Evolutionary conservation across 2,329 filamentous ascomycete species (phyloP), one percentile per base, ranked within the genome.

Genomic region (Ciborinia camelliae): DNA sequence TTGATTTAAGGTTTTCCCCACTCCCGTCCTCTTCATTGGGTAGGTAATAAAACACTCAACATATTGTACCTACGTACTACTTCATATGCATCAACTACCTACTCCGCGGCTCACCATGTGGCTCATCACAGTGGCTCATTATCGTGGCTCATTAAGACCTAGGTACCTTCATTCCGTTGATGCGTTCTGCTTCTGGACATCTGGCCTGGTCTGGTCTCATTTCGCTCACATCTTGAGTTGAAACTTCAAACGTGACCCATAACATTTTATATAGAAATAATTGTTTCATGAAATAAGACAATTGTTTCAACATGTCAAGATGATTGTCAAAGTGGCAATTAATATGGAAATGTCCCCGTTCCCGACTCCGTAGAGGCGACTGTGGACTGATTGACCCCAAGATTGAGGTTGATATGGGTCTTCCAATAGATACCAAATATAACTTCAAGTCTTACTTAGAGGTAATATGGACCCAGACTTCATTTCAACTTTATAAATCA

Each of bases 1-100:
- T 54, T 54, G 51, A 54, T 54, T 26, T 54, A 26, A 26, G 39
- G 32, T n/a, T 54, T 54, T 39, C n/a, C n/a, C 51, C 51, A 37
- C 51, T 37, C 30, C 30, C 20, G 51, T 37, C 20, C 35, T 53
- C 30, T 20, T 53, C 30, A 53, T 53, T n/a, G n/a, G n/a, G n/a
- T n/a, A n/a, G n/a, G n/a, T n/a, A n/a, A n/a, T n/a, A n/a, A n/a
- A n/a, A n/a, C n/a, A n/a, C n/a, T n/a, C n/a, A n/a, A n/a, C n/a
- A n/a, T n/a, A n/a, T n/a, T n/a, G n/a, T n/a, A n/a, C n/a, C n/a
- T n/a, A n/a, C n/a, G n/a, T n/a, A n/a, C n/a, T n/a, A n/a, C n/a
- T n/a, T n/a, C n/a, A n/a, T n/a, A n/a, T n/a, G n/a, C n/a, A n/a
- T n/a, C n/a, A n/a, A n/a, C n/a, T n/a, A n/a, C n/a, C n/a, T n/a